Base-by-base conservation (phyloP, 768 basidiomycete species). In the Leucocoprinus birnbaumii region DNA sequence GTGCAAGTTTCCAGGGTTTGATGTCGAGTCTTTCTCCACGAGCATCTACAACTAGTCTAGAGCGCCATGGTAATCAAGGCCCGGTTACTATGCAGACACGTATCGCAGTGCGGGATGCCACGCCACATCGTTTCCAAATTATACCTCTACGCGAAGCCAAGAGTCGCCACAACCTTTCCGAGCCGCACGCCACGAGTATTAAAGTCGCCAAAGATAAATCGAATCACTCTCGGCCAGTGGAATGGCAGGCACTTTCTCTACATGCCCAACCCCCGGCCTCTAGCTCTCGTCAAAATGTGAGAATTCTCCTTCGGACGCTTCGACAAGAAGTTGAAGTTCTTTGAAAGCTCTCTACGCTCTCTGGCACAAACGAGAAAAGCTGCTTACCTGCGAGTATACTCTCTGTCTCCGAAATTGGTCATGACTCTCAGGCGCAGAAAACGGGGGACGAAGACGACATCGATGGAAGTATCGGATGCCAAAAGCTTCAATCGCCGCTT, bases 1-100 rank as follows among this genome's bases (percentile, higher is more conserved):
- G 14, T 13, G 14, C 37, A 25, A 25, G 9, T 11, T 25, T 16
- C n/a, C 37, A 31, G 25, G 38, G 10, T 27, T 6, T 21, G 26
- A 43, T 18, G n/a, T 5, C 38, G 14, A 19, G 7, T 34, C 40
- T 18, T 16, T 16, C 5, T 21, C 25, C 2, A 18, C 41, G 44
- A 37, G 24, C 38, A 53, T 21, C 7, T 22, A 48, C 62, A 14
- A 45, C 47, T 47, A 61, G 60, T 48, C 47, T 55, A 2, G 65
- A 65, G 25, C 42, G 62, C 21, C 53, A 45, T 26, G 50, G 25
- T 40, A 66, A 66, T 41, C 58, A 58, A 16, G 58, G 64, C 21
- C 61, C 60, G n/a, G 60, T 74, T 41, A 75, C 65, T 45, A 77
- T 77, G 76, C 73, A 73, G 63, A 76, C 76, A 22, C 71, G 73